Evolutionary conservation across 805 yeast species (phyloP), one percentile per base, ranked within the genome.

Genomic region (Isabelozyma pseudorhagii): DNA sequence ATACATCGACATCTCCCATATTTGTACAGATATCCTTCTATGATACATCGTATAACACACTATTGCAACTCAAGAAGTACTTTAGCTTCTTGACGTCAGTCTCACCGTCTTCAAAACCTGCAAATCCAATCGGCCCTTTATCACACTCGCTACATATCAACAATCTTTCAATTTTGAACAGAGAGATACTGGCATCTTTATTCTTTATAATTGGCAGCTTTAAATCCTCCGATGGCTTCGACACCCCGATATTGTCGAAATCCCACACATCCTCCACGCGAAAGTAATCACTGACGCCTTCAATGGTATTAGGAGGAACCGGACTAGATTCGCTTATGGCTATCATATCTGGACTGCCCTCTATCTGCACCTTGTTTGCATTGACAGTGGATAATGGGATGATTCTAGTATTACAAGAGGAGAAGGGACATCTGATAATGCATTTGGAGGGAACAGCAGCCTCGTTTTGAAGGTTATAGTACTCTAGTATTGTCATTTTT

Each of bases 161-260:
- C 44, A 82, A 72, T 47, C 90, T 69, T 44, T 77, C 78, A 18
- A 85, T 64, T 25, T 67, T 66, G 11, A 70, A 59, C 25, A 52
- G 46, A 5, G 47, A 46, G 11, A 61, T 48, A 9, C 45, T 36
- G 3, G 59, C 62, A 11, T 50, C 49, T n/a, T 47, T 52, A 39
- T 38, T 40, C 3, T 57, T 58, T 1, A 49, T 49, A 7, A 51
- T 48, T 9, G 68, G 69, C 17, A 64, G 66, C 5, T 58, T 53
- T 44, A 62, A 62, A 40, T 56, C 60, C 8, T 59, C 60, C 1
- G 72, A 45, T 1, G 75, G 69, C 50, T 76, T 76, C 1, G 91
- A 85, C 2, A 87, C 93, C 1, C 90, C 92, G 43, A 87, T 79
- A 58, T 87, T 87, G 54, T 87, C 92, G 57, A 87, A 87, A 54